Evolutionary conservation across 257 asterid genomes (phyloP), one percentile per base, ranked within the genome.

Genomic region (Nicotiana noctiflora): DNA sequence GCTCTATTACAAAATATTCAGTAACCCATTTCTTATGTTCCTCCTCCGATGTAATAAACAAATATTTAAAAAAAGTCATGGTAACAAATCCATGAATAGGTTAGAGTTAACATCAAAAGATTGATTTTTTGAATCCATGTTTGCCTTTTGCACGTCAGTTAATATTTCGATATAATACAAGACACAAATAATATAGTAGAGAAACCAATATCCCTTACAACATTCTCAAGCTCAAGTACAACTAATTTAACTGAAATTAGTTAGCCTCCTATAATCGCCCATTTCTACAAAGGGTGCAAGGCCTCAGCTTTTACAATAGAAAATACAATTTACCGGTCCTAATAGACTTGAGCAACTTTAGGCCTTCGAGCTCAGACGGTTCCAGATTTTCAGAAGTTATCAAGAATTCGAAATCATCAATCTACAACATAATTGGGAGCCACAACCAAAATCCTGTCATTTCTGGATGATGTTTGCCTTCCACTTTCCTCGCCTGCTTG

Each of bases 361-460:
- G 15, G 29, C 23, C 2, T n/a, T 68, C 10, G 56, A 19, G 56
- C 32, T 11, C 56, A 68, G 5, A 19, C 2, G 13, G 77, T 21
- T 18, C 32, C 57, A 68, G 55, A 40, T 40, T 19, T 70, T 44
- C 34, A 23, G 5, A 10, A 6, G 12, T 72, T 72, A 4, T 46
- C 60, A 14, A 14, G 13, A 72, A 49, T 46, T 72, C 40, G 61
- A 49, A 23, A 77, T 89, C 82, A 95, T 89, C 82, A 95, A 25
- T 94, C 98, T 5, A 88, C 82, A 4, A 92, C 95, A 84, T 92
- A 92, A 82, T 96, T 96, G 75, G 99, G 98, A 5, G 98, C 98
- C 44, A 92, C 98, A 0, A 89, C 98, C 81, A 96, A 86, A 81
- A 96, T 90, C 83, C 98, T 86, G 51, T 96, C 92, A 81, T 92